phyloP scores from a whole-genome alignment of 257 asterid species.

The Lycium barbarum region DNA sequence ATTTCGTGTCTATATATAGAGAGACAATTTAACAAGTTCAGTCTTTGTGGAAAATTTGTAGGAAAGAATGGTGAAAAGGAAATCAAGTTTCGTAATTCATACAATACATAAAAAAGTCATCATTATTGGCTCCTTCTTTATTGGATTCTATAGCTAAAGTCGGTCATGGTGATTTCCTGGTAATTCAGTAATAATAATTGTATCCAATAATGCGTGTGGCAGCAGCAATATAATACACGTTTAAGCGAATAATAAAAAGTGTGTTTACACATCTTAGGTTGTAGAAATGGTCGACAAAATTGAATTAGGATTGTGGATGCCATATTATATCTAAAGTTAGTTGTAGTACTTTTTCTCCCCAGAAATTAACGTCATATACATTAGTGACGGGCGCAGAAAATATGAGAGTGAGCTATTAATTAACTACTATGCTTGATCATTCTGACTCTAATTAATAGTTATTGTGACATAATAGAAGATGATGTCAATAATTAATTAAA shows the following conservation, averaged over 20 bases:
- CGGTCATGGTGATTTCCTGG: not conserved
- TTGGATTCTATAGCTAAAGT: not conserved
- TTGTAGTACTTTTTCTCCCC: not conserved
- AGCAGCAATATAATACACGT: not conserved
- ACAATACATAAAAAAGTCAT: not conserved
- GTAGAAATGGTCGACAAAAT: not conserved
- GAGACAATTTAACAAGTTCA: not conserved
- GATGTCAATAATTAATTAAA: not conserved
- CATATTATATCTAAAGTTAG: slow-evolving; percentile 20
- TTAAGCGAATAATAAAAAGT: not conserved
- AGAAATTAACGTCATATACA: not conserved
- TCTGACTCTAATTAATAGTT: too few relatives aligned
- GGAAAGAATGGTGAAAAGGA: slow-evolving; percentile 21
- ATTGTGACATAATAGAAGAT: too few relatives aligned
- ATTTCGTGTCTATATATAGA: not conserved
- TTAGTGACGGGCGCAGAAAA: not conserved
- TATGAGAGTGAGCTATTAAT: not conserved
- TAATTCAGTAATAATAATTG: not conserved
- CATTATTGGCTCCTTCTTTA: not conserved
- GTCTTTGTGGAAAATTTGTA: slow-evolving; percentile 18
- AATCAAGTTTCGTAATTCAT: not conserved
- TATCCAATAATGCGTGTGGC: not conserved
- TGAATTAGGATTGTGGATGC: not conserved
- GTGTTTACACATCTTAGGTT: not conserved
- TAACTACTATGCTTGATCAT: too few relatives aligned